Percentiles rank a stretch among this genome's conserved stretches.
Conservation (phyloP, 2,329 filamentous ascomycete genomes). For the Phialophora tarda region DNA sequence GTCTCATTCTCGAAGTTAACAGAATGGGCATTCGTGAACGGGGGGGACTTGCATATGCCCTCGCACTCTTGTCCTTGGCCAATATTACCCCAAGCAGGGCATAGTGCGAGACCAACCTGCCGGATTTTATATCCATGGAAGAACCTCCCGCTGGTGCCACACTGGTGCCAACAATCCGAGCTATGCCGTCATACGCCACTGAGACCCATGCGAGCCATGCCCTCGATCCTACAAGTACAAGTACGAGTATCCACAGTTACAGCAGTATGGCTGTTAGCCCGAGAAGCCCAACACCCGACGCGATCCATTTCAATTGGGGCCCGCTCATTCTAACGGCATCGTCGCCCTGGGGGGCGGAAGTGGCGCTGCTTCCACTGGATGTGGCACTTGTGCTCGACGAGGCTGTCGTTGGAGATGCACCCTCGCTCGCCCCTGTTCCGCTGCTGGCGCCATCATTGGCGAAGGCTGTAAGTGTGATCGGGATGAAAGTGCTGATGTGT, state of each 20-base stretch:
- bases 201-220: background rate
- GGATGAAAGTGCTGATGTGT: background rate
- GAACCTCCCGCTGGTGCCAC: background rate
- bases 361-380: background rate
- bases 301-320: background rate
- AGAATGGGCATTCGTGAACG: background rate
- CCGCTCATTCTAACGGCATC: background rate
- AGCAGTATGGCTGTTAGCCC: conserved; percentile 11
- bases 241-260: conserved; percentile 18
- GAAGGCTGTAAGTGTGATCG: background rate
- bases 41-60: background rate
- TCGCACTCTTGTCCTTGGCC: too few relatives aligned
- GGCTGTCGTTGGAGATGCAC: background rate
- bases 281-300: background rate
- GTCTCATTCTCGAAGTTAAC: background rate
- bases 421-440: background rate
- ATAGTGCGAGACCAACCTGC: background rate
- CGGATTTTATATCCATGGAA: background rate
- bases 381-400: background rate
- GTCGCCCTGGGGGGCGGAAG: background rate
- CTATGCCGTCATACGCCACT: background rate
- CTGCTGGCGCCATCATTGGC: background rate
- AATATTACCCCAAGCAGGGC: background rate
- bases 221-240: background rate
- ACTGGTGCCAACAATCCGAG: background rate